Evolutionary conservation across 345 rosid genomes (phyloP), one percentile per base, ranked within the genome.

Genomic region (Bretschneidera sinensis): DNA sequence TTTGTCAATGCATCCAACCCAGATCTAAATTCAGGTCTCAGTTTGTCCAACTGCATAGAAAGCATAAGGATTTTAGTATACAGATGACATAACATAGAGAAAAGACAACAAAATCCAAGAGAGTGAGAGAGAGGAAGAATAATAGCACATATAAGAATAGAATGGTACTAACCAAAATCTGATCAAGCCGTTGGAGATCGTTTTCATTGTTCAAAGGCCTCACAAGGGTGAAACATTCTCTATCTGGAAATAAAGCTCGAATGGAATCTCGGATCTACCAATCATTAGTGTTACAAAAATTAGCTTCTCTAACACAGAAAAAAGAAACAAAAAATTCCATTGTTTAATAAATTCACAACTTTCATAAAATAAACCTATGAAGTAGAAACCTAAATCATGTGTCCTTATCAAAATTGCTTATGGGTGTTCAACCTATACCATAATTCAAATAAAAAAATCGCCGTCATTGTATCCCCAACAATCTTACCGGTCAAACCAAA

Each of bases 1-100:
- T 73, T 91, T 60, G 99, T 91, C 60, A 91, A 76, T 47, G 95
- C 96, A 79, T 95, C 97, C 68, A 91, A 68, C 50, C 99, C 97
- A 61, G 89, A 60, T 55, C 85, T 85, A 56, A 95, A 95, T 63
- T 88, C 95, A 54, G 95, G 92, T 68, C 96, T 83, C 70, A 91
- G 71, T 66, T 70, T 81, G 47, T 82, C 85, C 79, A 91, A 54
- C 97, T 95, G 83, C 80, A 73, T 17, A 43, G 25, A 64, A 51
- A 50, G 16, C 45, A 1, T 39, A 39, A 4, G 45, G 15, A 5
- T 7, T 39, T 39, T 2, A 39, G 45, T 13, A 14, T 5, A 9
- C 11, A 9, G n/a, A 21, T 15, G 51, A 43, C n/a, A 14, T 13
- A 33, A 49, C 21, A 17, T 31, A 15, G n/a, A 14, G 7, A 52